phyloP scores from a whole-genome alignment of 176 grass and related monocot genomes.

The Carex parvula region DNA sequence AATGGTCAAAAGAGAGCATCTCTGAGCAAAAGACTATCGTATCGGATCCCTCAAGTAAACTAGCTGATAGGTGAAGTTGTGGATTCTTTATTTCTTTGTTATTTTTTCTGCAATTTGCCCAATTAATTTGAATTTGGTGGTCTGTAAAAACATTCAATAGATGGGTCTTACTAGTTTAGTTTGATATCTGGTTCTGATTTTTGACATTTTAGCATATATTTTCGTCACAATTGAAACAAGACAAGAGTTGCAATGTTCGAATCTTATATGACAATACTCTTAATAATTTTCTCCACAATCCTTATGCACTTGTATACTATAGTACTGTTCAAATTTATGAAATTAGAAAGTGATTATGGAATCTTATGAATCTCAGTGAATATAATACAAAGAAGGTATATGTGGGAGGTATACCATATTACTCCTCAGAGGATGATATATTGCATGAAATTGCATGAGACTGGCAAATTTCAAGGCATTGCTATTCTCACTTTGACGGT shows the following conservation, averaged over 20 bases:
- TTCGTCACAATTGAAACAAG: neutral
- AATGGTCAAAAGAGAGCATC: neutral
- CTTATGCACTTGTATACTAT: neutral
- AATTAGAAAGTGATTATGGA: neutral
- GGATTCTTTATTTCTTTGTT: neutral
- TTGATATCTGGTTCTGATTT: conserved; percentile 4
- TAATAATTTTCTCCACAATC: neutral
- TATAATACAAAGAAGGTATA: conserved; percentile 75
- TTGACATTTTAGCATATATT: neutral
- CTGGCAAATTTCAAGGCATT: conserved; percentile 82
- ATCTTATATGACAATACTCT: neutral
- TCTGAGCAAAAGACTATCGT: neutral
- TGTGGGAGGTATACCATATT: conserved; percentile 95
- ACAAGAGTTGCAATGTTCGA: neutral
- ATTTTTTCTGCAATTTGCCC: neutral
- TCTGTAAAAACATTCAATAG: neutral
- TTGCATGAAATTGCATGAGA: conserved; percentile 88
- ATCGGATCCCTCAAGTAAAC: neutral
- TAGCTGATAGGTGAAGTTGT: conserved; percentile 12
- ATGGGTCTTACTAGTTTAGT: too few relatives aligned
- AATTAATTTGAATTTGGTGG: neutral
- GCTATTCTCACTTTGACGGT: conserved; percentile 94
- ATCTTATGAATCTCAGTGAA: conserved; percentile 42
- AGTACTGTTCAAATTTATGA: neutral
- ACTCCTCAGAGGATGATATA: conserved; percentile 95